Evolutionary conservation across 2,329 filamentous ascomycete species (phyloP).

Genomic region (Fusarium citri): DNA sequence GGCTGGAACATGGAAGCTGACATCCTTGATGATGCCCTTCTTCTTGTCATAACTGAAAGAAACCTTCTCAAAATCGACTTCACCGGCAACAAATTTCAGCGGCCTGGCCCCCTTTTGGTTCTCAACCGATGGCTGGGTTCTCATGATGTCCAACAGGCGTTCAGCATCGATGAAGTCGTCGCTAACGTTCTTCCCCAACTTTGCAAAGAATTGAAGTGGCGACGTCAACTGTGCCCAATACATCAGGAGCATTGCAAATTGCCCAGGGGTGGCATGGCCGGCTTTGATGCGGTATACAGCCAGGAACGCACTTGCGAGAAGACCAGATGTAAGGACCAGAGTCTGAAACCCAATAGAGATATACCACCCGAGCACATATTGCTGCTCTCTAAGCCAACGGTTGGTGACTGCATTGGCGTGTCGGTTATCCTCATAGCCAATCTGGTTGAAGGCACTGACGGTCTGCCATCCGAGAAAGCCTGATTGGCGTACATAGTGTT

Average conservation of each 20-base stretch:
- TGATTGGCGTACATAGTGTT: constrained; percentile 66
- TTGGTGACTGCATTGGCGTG: constrained; percentile 63
- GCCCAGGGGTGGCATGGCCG: constrained; percentile 70
- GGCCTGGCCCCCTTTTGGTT: constrained; percentile 63
- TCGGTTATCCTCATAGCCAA: constrained; percentile 66
- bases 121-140: constrained; percentile 65
- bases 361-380: constrained; percentile 58
- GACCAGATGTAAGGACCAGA: constrained; percentile 74
- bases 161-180: constrained; percentile 69
- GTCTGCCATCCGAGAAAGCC: constrained; percentile 71
- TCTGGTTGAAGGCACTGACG: constrained; percentile 69
- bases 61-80: constrained; percentile 66
- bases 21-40: constrained; percentile 66
- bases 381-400: constrained; percentile 54
- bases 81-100: constrained; percentile 63
- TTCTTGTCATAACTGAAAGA: constrained; percentile 70
- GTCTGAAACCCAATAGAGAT: constrained; percentile 68
- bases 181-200: constrained; percentile 66
- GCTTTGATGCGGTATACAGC: constrained; percentile 74
- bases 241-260: constrained; percentile 77
- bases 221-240: constrained; percentile 80
- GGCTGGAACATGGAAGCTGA: constrained; percentile 63
- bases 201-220: constrained; percentile 76
- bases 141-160: constrained; percentile 68
- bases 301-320: constrained; percentile 71